These are phyloP conservation scores for Cucumis cinereus DNA, from an alignment of 306 rosid species.

Conservation along the genomic window DNA sequence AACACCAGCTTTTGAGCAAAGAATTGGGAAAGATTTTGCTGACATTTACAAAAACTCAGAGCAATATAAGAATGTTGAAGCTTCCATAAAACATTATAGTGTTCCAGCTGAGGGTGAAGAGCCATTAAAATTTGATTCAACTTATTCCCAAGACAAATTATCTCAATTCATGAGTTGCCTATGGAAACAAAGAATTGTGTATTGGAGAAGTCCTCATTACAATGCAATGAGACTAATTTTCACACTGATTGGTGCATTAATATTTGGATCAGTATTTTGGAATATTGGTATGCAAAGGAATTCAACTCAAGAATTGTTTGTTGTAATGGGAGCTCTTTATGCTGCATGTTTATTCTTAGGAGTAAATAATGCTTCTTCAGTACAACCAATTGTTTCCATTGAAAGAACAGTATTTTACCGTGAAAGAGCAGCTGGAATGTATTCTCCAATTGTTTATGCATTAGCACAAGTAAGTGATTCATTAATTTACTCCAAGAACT, in stretches of 20 bases:
- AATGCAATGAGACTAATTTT: conserved; percentile 61
- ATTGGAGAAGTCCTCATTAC: conserved; percentile 83
- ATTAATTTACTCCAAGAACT: too few species aligned
- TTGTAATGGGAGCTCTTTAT: conserved; percentile 78
- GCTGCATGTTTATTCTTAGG: conserved; percentile 71
- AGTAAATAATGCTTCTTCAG: conserved; percentile 70
- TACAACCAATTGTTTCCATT: conserved; percentile 82
- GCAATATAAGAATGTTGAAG: conserved; percentile 43
- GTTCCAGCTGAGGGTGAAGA: conserved; percentile 41
- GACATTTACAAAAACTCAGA: conserved; percentile 37
- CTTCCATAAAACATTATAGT: conserved; percentile 39
- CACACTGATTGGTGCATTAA: conserved; percentile 52
- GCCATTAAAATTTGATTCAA: conserved; percentile 43
- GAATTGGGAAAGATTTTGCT: conserved; percentile 48
- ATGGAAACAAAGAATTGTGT: conserved; percentile 81
- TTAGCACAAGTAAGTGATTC: conserved; percentile 42
- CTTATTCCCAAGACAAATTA: conserved; percentile 28
- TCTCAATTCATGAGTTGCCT: conserved; percentile 43
- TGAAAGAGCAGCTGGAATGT: conserved; percentile 88
- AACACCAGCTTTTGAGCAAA: conserved; percentile 57
- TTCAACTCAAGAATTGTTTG: conserved; percentile 43
- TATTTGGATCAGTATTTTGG: conserved; percentile 66
- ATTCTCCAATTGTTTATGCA: conserved; percentile 71
- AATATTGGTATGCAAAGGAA: conserved; percentile 50
- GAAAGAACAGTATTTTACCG: conserved; percentile 85